Conservation (phyloP, 169 alveolate species). For the Eimeria praecox region DNA sequence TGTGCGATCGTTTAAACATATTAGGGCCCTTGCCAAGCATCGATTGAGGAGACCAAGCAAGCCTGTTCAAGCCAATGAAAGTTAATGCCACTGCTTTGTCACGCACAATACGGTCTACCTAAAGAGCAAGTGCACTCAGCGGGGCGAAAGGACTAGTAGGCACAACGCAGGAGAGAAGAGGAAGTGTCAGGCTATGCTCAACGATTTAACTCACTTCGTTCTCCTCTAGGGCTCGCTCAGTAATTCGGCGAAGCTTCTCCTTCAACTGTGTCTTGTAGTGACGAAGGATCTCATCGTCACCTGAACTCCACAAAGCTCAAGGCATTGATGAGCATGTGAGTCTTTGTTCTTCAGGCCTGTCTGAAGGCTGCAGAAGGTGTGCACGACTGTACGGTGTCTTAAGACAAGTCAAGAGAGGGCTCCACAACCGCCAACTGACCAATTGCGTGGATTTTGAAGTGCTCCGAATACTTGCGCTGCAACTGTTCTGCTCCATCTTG, state of each 20-base stretch:
- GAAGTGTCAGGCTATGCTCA: not conserved
- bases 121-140: not conserved
- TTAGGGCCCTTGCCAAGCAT: not conserved
- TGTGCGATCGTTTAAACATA: not conserved
- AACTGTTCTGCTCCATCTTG: slow-evolving; percentile 73
- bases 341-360: not conserved
- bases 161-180: not conserved
- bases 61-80: not conserved
- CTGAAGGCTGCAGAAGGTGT: not conserved
- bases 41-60: not conserved
- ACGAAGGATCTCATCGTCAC: slow-evolving; percentile 75
- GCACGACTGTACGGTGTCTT: not conserved
- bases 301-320: slow-evolving; percentile 19
- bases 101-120: not conserved
- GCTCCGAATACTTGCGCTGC: slow-evolving; percentile 68
- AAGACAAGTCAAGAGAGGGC: not conserved
- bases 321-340: not conserved
- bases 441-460: slow-evolving; percentile 75
- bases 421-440: slow-evolving; percentile 24
- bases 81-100: not conserved
- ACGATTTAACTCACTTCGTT: slow-evolving; percentile 37
- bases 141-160: not conserved
- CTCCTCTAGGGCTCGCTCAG: slow-evolving; percentile 78
- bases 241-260: slow-evolving; percentile 77
- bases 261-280: slow-evolving; percentile 77